These are phyloP conservation scores for Melanopsichium pennsylvanicum DNA, from an alignment of 1,284 basidiomycete species.

Conservation along the genomic window DNA sequence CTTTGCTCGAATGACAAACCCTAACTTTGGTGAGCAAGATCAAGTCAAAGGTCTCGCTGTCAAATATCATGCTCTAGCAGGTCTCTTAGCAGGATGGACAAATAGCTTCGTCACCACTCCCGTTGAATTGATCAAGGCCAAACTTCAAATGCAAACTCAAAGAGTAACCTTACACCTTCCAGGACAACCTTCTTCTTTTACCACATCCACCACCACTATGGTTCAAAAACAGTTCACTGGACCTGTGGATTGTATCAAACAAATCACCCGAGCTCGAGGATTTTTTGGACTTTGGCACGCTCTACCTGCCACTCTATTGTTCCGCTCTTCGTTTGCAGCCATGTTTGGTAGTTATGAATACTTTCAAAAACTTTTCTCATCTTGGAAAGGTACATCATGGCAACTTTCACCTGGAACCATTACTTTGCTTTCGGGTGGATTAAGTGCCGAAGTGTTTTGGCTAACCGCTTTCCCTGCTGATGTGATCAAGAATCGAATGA, in stretches of 20 bases:
- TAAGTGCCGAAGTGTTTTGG: slow-evolving; percentile 66
- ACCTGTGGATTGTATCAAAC: slow-evolving; percentile 64
- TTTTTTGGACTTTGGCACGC: slow-evolving; percentile 64
- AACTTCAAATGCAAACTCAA: slow-evolving; percentile 78
- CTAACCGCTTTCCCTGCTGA: slow-evolving; percentile 77
- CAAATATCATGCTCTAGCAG: slow-evolving; percentile 69
- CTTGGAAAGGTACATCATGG: slow-evolving; percentile 37
- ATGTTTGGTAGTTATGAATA: slow-evolving; percentile 65
- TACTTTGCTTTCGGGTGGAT: slow-evolving; percentile 74
- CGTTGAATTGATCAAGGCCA: slow-evolving; percentile 72
- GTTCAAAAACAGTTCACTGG: slow-evolving; percentile 51
- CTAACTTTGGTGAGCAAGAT: slow-evolving; percentile 17
- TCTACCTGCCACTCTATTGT: slow-evolving; percentile 65
- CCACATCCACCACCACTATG: not conserved
- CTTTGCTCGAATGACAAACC: slow-evolving; percentile 24
- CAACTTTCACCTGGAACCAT: slow-evolving; percentile 74
- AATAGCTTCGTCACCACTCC: slow-evolving; percentile 75
- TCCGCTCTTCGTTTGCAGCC: slow-evolving; percentile 59
- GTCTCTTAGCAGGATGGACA: slow-evolving; percentile 78
- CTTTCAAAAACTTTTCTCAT: slow-evolving; percentile 43
- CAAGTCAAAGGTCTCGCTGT: slow-evolving; percentile 36
- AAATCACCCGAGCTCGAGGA: slow-evolving; percentile 62
- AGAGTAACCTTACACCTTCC: slow-evolving; percentile 65
- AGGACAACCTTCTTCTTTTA: not conserved
- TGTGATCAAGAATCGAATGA: slow-evolving; percentile 72